Base-by-base conservation (phyloP, 2,329 filamentous ascomycete species). In the Apiospora kogelbergensis region DNA sequence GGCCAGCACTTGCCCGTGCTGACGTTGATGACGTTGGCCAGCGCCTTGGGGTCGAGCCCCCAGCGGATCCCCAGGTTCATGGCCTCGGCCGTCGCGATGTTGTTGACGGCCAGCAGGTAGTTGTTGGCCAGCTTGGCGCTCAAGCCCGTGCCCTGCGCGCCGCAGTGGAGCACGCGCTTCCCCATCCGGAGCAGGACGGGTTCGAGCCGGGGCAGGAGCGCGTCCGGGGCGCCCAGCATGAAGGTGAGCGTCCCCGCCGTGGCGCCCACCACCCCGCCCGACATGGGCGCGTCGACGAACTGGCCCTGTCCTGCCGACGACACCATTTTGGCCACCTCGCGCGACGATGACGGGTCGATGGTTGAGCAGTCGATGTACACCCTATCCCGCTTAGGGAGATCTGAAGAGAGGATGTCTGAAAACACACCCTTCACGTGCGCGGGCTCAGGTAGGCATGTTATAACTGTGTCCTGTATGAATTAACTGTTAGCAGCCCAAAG, bases 1-100 rank as follows among this genome's bases (percentile, higher is more conserved):
- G 95, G 94, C 96, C 96, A 99, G 85, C 95, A 98, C 73, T 87
- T 89, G n/a, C 96, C 96, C 0, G 95, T 98, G 74, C 93, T 96
- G 3, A 92, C 92, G 78, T 98, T 98, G 83, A 99, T 93, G 80
- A 99, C 90, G 66, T 91, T 90, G 0, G 93, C 92, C 1, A 99
- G 86, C 9, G 89, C 90, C 74, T 84, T 83, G 2, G 88, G 83
- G 70, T 90, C 88, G 7, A 91, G 80, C 0, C 89, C 89, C 81
- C 85, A 88, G 69, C 81, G 82, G 65, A 90, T 84, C n/a, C 89
- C 89, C 26, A 91, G 79, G 74, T 90, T 88, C 88, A 91, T 90
- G 24, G 89, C 88, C 78, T 91, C 89, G 5, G 88, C 88, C 2
- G 88, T 89, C 5, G 87, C 89, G 69, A 91, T 94, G 81, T 99